Evolutionary conservation across 305 asterid genomes (phyloP).

Genomic region (Fraxinus floribunda): DNA sequence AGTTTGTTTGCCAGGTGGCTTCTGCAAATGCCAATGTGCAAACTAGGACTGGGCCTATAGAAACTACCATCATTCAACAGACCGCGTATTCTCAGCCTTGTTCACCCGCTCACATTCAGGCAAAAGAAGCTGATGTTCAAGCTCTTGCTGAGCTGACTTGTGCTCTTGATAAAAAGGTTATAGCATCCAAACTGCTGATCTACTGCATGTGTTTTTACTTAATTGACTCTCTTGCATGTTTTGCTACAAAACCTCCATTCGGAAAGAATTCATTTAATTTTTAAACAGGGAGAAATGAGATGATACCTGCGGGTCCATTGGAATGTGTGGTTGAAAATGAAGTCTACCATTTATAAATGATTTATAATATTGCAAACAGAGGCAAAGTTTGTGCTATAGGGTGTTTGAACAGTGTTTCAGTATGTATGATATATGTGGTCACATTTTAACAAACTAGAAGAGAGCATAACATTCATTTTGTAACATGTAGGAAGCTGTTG

Average conservation of each 20-base stretch:
- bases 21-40: constrained; percentile 44
- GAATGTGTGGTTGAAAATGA: background rate
- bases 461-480: constrained; percentile 29
- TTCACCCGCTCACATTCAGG: constrained; percentile 54
- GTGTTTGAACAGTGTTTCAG: background rate
- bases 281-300: background rate
- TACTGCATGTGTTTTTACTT: constrained; percentile 4
- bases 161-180: constrained; percentile 90
- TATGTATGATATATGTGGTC: constrained; percentile 9
- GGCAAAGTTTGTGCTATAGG: background rate
- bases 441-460: background rate
- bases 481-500: constrained; percentile 67
- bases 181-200: constrained; percentile 20
- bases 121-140: constrained; percentile 92
- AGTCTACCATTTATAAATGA: background rate
- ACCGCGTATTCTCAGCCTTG: constrained; percentile 42
- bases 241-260: background rate
- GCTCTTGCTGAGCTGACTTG: constrained; percentile 79
- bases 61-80: constrained; percentile 41
- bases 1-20: constrained; percentile 46
- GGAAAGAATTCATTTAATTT: background rate
- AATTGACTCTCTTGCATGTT: constrained; percentile 4
- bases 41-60: constrained; percentile 40
- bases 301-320: background rate
- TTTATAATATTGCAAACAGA: background rate